Conservation (phyloP, 2,329 filamentous ascomycete genomes). For the Fusarium virguliforme region DNA sequence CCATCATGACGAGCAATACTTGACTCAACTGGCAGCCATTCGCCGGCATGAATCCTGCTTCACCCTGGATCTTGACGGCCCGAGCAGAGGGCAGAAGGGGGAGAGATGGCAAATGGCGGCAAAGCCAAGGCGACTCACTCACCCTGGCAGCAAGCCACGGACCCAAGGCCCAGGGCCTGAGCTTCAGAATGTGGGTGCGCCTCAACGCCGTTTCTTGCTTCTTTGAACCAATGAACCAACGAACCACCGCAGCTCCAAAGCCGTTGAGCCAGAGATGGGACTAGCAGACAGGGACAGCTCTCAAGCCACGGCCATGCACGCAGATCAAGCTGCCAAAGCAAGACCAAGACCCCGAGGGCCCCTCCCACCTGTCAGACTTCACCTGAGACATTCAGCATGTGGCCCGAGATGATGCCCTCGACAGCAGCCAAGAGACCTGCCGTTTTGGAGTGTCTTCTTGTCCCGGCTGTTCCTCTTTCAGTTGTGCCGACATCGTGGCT, state of each 20-base stretch:
- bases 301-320: constrained; percentile 43
- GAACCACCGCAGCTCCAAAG: constrained; percentile 36
- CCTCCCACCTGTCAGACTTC: constrained; percentile 40
- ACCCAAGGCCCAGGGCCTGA: constrained; percentile 32
- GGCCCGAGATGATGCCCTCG: constrained; percentile 35
- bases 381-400: constrained; percentile 44
- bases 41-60: neutral
- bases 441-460: constrained; percentile 16
- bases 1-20: neutral
- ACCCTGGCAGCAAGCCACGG: constrained; percentile 40
- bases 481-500: constrained; percentile 24
- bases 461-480: constrained; percentile 19
- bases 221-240: constrained; percentile 31
- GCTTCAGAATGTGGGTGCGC: constrained; percentile 38
- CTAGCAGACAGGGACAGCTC: constrained; percentile 27
- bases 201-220: constrained; percentile 33
- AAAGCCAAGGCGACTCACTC: constrained; percentile 21
- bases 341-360: constrained; percentile 4
- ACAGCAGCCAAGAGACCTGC: constrained; percentile 30
- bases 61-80: constrained; percentile 4
- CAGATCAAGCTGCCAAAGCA: constrained; percentile 35
- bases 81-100: constrained; percentile 10
- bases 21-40: neutral
- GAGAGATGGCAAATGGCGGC: constrained; percentile 17
- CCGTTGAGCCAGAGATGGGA: constrained; percentile 35